These are phyloP conservation scores for Plantago elongata DNA, from an alignment of 257 asterid species.

Conservation along the genomic window DNA sequence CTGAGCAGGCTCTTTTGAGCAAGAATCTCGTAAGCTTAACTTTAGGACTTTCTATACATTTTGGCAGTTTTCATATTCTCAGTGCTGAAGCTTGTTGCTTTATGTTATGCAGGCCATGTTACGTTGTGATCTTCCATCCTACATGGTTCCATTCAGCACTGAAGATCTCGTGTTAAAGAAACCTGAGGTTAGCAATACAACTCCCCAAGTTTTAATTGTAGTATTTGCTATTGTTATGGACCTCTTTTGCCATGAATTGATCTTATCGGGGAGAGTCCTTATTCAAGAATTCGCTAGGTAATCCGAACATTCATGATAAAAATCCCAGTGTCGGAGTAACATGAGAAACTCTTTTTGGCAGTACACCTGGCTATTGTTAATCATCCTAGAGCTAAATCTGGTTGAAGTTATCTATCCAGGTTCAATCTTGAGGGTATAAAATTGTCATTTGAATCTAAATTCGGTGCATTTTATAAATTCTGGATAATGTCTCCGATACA, in stretches of 20 bases:
- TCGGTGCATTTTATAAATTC: too few relatives aligned
- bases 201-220: neutral
- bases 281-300: neutral
- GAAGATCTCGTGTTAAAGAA: slow-evolving; percentile 58
- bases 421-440: too few relatives aligned
- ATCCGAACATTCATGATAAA: neutral
- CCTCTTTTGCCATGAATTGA: slow-evolving; percentile 4
- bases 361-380: too few relatives aligned
- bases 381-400: too few relatives aligned
- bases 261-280: slow-evolving; percentile 4
- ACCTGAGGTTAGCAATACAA: slow-evolving; percentile 68
- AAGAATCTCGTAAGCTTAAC: slow-evolving; percentile 56
- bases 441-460: too few relatives aligned
- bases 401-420: too few relatives aligned
- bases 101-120: slow-evolving; percentile 61
- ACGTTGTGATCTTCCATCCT: slow-evolving; percentile 88
- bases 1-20: slow-evolving; percentile 92
- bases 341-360: too few relatives aligned
- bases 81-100: slow-evolving; percentile 22
- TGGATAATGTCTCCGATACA: too few relatives aligned
- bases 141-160: slow-evolving; percentile 86
- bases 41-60: slow-evolving; percentile 5
- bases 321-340: too few relatives aligned
- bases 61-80: slow-evolving; percentile 17
- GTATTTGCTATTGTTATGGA: neutral